Base-by-base conservation (phyloP, 192 early-diverging fungal genomes). In the Mortierella alpina region DNA sequence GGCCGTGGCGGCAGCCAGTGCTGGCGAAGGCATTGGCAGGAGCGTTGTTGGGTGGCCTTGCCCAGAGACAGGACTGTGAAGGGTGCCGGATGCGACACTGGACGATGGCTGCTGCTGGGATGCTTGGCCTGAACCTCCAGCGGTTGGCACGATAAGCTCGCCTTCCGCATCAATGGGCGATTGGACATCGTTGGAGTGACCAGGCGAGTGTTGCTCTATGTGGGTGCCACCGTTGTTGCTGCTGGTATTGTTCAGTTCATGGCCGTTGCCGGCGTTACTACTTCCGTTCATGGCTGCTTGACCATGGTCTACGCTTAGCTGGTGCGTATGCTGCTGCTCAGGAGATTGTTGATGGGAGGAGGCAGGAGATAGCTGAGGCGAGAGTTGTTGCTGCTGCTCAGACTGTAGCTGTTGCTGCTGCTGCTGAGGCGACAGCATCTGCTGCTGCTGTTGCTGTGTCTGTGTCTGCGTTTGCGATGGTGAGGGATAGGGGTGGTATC, bases 381-480 rank as follows among this genome's bases (percentile, higher is more conserved):
- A 69, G 55, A 47, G 62, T 45, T 67, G 65, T 6, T 75, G 73
- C 23, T 55, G 52, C 15, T 61, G 73, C 18, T 53, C 63, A 2
- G 62, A 54, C 18, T 46, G 51, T 39, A 23, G 17, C 58, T 73
- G 67, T 39, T 76, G 67, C 48, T 76, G 74, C n/a, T 76, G 74
- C 61, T 75, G 65, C 51, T 68, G 73, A 47, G 65, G 73, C 49
- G 60, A 58, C 23, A 53, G 57, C 39, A 59, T 42, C 48, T 70
- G 68, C 31, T 71, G 69, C 46, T 72, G 70, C 55, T 72, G 70
- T 46, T 69, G 75, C n/a, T 56, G 61, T 39, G 48, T 58, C 63
- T 79, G 75, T 31, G 68, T 57, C 58, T 79, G 75, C 9, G 63
- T 66, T 47, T 79, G 76, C n/a, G 76, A 79, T 9, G 76, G 76